phyloP scores from a whole-genome alignment of 306 rosid species.

The Leucaena leucocephala region DNA sequence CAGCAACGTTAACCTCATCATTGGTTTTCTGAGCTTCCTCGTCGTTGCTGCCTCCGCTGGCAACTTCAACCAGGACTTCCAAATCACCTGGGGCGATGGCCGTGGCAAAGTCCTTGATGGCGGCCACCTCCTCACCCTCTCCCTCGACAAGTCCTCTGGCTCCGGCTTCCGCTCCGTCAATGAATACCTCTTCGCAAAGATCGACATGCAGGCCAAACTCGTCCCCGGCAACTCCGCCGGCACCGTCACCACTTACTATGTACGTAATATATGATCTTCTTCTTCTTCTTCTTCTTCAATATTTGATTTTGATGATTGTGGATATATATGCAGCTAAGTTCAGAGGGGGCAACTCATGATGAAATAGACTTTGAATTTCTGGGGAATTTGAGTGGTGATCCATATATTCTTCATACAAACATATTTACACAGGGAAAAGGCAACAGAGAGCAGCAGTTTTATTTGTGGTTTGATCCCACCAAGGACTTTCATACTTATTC shows the following conservation, averaged over 20 bases:
- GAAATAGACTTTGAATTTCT: constrained; percentile 75
- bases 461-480: constrained; percentile 79
- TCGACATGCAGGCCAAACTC: constrained; percentile 68
- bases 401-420: constrained; percentile 68
- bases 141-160: constrained; percentile 59
- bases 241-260: constrained; percentile 63
- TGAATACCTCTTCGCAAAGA: constrained; percentile 60
- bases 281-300: too few relatives aligned
- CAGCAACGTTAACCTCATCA: background rate
- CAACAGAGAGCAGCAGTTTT: constrained; percentile 62
- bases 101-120: constrained; percentile 51
- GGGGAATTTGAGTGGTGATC: constrained; percentile 70
- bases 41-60: constrained; percentile 38
- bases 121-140: constrained; percentile 50
- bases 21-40: constrained; percentile 10
- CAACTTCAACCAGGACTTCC: constrained; percentile 57
- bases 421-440: constrained; percentile 62
- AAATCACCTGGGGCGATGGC: constrained; percentile 65
- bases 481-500: constrained; percentile 72
- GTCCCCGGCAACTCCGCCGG: constrained; percentile 77
- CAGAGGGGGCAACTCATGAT: constrained; percentile 57
- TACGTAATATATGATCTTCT: constrained; percentile 9
- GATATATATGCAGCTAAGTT: constrained; percentile 43
- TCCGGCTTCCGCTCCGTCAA: constrained; percentile 51
- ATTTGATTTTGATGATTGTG: background rate